Evolutionary conservation across 2,329 filamentous ascomycete species (phyloP), one percentile per base, ranked within the genome.

Genomic region (Bipolaris bicolor): DNA sequence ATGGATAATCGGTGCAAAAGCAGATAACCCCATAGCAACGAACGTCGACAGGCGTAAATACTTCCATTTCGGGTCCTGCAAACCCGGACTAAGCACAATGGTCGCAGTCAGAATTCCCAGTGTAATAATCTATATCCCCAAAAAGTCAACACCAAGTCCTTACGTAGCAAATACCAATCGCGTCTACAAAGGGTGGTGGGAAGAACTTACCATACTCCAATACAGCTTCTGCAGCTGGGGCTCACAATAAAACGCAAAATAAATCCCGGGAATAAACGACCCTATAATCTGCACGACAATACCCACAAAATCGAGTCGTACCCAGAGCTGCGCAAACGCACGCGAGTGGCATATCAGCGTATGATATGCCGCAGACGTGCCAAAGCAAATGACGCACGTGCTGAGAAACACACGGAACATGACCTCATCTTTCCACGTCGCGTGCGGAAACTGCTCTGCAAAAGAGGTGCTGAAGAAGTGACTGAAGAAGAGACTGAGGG

Each of bases 201-300:
- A 31, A 31, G 7, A 34, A 56, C 58, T 5, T 49, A 78, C 75
- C 72, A 78, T 72, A 13, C 60, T 58, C 76, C 76, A 79, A 58
- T 83, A 83, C 0, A 66, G 37, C 3, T 64, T 63, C 49, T 73
- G 77, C 10, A 76, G 58, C 5, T 39, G 7, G 0, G 66, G 49
- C 9, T 76, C 64, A 55, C 77, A 79, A 18, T 76, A 74, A 60
- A 84, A 83, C n/a, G 77, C 77, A 65, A 83, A 82, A 63, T 82
- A 82, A 58, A 98, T 78, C 51, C 90, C 90, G 2, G 93, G 92
- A 49, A 97, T 85, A 71, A 93, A 96, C 72, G 89, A 92, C 9
- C 93, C 93, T 55, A 92, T 89, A 56, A 97, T 97, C 61, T 97
- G 80, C 45, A 88, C 85, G 26, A 97, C 90, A 65, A 98, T 97